Evolutionary conservation across 2,329 filamentous ascomycete genomes (phyloP).

Genomic region (Talaromyces pinophilus): DNA sequence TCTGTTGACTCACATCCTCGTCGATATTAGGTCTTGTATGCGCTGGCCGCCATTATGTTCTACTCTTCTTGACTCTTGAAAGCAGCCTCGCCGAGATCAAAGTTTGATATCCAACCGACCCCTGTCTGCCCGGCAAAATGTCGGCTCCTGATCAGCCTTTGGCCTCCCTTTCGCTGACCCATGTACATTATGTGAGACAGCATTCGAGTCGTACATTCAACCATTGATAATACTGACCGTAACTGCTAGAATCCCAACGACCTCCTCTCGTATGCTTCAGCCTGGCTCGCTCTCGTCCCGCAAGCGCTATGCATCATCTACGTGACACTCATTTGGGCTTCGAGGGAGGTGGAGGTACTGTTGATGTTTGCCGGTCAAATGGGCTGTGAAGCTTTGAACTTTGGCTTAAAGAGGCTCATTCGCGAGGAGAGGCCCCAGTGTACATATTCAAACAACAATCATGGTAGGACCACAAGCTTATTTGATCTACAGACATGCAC

Average conservation of each 20-base stretch:
- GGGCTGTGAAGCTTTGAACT: conserved; percentile 88
- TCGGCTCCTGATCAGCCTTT: conserved; percentile 55
- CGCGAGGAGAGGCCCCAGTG: conserved; percentile 85
- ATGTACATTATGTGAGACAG: conserved; percentile 83
- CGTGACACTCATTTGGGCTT: conserved; percentile 84
- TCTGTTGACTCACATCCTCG: not conserved
- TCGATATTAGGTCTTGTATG: not conserved
- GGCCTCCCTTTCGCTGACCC: conserved; percentile 88
- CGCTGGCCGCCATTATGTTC: not conserved
- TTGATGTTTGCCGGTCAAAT: conserved; percentile 92
- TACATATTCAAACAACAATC: conserved; percentile 46
- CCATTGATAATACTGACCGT: not conserved
- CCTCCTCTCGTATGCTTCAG: conserved; percentile 79
- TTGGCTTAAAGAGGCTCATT: conserved; percentile 82
- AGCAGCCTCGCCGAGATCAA: not conserved
- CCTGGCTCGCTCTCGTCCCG: conserved; percentile 90
- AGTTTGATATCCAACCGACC: not conserved
- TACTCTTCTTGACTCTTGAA: not conserved
- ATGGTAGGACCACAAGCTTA: not conserved
- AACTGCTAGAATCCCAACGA: conserved; percentile 75
- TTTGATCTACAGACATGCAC: conserved; percentile 61
- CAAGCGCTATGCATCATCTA: conserved; percentile 91
- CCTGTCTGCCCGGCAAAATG: conserved; percentile 17
- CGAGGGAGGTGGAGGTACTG: conserved; percentile 83
- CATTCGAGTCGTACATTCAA: not conserved